A percentile compares a stretch with the other conserved stretches of the same genome.
Conservation (phyloP, 352 stramenopile genomes). For the Phytopythium ostracodes region DNA sequence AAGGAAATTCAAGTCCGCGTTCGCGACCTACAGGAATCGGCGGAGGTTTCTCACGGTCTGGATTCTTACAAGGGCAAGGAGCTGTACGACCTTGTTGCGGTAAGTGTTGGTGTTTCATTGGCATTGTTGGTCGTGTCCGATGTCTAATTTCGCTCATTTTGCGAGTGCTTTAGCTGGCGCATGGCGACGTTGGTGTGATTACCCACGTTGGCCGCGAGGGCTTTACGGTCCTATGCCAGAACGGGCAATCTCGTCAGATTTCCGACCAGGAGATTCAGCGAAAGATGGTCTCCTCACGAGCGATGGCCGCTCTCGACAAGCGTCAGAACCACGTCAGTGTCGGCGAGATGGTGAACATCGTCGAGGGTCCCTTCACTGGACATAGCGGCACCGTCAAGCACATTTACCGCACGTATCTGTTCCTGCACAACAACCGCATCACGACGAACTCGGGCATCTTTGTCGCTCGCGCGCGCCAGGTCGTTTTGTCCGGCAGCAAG, state of each 20-base stretch:
- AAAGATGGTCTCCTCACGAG: conserved; percentile 83
- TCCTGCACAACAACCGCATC: conserved; percentile 90
- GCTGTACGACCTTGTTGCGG: conserved; percentile 85
- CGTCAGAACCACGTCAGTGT: conserved; percentile 89
- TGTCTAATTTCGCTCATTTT: conserved; percentile 3
- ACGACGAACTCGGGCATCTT: conserved; percentile 88
- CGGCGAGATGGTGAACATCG: conserved; percentile 88
- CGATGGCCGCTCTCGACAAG: conserved; percentile 80
- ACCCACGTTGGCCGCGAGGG: conserved; percentile 87
- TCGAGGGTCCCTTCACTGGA: conserved; percentile 76
- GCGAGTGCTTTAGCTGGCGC: conserved; percentile 39
- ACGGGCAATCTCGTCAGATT: conserved; percentile 76
- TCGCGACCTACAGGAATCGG: conserved; percentile 87
- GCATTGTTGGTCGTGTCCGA: not conserved
- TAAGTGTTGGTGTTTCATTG: conserved; percentile 16
- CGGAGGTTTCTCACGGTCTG: conserved; percentile 84
- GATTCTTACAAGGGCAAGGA: conserved; percentile 90
- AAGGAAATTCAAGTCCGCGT: conserved; percentile 90
- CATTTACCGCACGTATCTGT: conserved; percentile 88
- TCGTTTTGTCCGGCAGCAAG: conserved; percentile 85
- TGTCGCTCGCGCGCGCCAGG: conserved; percentile 75
- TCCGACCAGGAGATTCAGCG: conserved; percentile 88
- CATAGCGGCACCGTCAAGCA: conserved; percentile 90
- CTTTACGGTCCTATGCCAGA: conserved; percentile 87
- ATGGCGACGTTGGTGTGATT: conserved; percentile 88